phyloP scores from a whole-genome alignment of 139 green algal species.

The Coelastrella sp. region DNA sequence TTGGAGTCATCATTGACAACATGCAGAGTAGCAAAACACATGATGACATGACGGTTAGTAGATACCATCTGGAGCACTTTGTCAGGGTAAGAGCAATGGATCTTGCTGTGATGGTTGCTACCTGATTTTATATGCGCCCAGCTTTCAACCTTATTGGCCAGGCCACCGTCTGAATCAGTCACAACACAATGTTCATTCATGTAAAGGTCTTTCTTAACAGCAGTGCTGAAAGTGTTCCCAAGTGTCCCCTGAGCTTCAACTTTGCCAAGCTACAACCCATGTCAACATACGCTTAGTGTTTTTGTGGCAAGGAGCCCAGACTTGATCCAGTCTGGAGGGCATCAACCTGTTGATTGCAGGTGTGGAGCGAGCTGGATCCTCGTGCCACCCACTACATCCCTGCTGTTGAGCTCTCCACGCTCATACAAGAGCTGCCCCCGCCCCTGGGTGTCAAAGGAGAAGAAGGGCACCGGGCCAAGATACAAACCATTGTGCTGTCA shows the following conservation, averaged over 20 bases:
- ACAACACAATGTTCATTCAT: too few relatives aligned
- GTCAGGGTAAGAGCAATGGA: not conserved
- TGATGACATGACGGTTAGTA: conserved; percentile 58
- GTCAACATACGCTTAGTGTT: too few relatives aligned
- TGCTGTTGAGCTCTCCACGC: conserved; percentile 50
- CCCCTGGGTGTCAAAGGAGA: conserved; percentile 61
- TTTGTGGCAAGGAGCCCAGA: too few relatives aligned
- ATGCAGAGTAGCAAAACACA: conserved; percentile 53
- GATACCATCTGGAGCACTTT: conserved; percentile 52
- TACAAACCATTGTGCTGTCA: conserved; percentile 65
- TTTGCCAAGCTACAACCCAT: too few relatives aligned
- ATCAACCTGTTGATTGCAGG: conserved; percentile 41
- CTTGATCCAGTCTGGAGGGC: too few relatives aligned
- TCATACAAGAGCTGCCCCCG: conserved; percentile 61
- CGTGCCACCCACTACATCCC: conserved; percentile 62
- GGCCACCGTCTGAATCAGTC: too few relatives aligned
- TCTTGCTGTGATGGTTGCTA: not conserved
- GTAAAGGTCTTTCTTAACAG: too few relatives aligned
- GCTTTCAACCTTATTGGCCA: too few relatives aligned
- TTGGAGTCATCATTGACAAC: conserved; percentile 79
- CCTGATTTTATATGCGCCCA: not conserved
- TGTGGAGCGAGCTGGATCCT: conserved; percentile 71
- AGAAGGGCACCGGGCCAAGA: conserved; percentile 30
- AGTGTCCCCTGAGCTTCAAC: too few relatives aligned
- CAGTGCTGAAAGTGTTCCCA: too few relatives aligned